Evolutionary conservation across 768 basidiomycete species (phyloP).

Genomic region (Auriscalpium microsporum): DNA sequence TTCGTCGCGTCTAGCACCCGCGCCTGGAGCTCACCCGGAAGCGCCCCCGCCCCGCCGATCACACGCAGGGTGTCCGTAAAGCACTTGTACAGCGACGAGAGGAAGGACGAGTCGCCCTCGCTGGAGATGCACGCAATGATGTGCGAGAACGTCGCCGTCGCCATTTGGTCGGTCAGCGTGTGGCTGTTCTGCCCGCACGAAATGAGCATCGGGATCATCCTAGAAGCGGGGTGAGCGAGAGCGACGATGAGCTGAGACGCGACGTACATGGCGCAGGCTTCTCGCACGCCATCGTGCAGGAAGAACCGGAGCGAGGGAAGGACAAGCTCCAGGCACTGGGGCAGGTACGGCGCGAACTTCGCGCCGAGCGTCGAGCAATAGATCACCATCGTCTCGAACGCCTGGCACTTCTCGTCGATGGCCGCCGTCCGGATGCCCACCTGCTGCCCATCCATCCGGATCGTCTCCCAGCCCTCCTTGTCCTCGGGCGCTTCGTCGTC

Average conservation of each 20-base stretch:
- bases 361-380: constrained; percentile 63
- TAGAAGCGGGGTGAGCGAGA: constrained; percentile 20
- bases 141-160: constrained; percentile 48
- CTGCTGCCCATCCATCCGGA: constrained; percentile 68
- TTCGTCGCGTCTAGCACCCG: constrained; percentile 63
- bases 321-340: constrained; percentile 63
- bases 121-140: constrained; percentile 51
- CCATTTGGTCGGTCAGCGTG: constrained; percentile 61
- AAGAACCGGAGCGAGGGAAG: constrained; percentile 66
- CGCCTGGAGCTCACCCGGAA: constrained; percentile 45
- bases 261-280: constrained; percentile 66
- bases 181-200: constrained; percentile 57
- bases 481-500: constrained; percentile 50
- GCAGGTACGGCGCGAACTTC: constrained; percentile 63
- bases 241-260: not conserved
- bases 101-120: constrained; percentile 72
- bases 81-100: constrained; percentile 68
- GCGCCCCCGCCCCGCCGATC: constrained; percentile 43
- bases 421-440: constrained; percentile 72
- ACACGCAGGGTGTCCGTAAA: constrained; percentile 54
- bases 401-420: constrained; percentile 83
- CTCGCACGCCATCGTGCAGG: constrained; percentile 80
- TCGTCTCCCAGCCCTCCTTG: constrained; percentile 72
- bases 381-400: constrained; percentile 80
- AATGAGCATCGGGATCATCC: constrained; percentile 65